A percentile compares a stretch with the other conserved stretches of the same genome.
Conservation (phyloP, 768 basidiomycete genomes). For the Boletus fagicola region DNA sequence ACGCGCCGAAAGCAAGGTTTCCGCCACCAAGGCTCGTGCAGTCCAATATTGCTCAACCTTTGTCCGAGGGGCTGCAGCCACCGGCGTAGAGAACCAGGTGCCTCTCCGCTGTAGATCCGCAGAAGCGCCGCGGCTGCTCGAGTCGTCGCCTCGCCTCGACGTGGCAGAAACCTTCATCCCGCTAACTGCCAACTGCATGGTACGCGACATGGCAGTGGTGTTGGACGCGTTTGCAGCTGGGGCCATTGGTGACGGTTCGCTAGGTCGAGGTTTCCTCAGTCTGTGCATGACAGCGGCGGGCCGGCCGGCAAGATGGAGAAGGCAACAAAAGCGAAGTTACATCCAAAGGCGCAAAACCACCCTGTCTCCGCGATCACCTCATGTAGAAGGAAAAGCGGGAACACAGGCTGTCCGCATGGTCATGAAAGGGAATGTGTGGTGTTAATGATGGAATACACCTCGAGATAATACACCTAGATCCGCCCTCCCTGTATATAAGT, state of each 20-base stretch:
- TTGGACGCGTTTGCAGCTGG: neutral
- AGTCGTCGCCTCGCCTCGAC: neutral
- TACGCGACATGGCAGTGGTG: conserved; percentile 22
- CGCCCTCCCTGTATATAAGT: conserved; percentile 10
- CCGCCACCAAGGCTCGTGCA: conserved; percentile 61
- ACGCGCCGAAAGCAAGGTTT: conserved; percentile 53
- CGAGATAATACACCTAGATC: conserved; percentile 22
- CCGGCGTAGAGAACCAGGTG: conserved; percentile 23
- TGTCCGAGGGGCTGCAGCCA: conserved; percentile 26
- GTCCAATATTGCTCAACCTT: conserved; percentile 64
- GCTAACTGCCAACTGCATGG: conserved; percentile 30
- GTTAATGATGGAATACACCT: conserved; percentile 16
- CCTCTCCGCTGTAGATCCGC: conserved; percentile 5
- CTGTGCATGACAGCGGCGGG: conserved; percentile 18
- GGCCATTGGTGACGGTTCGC: neutral
- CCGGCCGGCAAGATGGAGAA: neutral
- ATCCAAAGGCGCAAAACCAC: neutral
- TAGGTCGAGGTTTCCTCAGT: conserved; percentile 21
- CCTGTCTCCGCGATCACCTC: conserved; percentile 7
- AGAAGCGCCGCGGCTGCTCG: neutral
- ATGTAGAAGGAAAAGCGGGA: neutral
- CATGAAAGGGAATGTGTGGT: neutral
- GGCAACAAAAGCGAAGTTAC: neutral
- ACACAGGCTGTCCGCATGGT: neutral
- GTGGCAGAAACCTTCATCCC: conserved; percentile 3